Percentiles rank a stretch among this genome's conserved stretches.
phyloP scores from a whole-genome alignment of 106 monocot genomes.

The Ottelia alismoides region DNA sequence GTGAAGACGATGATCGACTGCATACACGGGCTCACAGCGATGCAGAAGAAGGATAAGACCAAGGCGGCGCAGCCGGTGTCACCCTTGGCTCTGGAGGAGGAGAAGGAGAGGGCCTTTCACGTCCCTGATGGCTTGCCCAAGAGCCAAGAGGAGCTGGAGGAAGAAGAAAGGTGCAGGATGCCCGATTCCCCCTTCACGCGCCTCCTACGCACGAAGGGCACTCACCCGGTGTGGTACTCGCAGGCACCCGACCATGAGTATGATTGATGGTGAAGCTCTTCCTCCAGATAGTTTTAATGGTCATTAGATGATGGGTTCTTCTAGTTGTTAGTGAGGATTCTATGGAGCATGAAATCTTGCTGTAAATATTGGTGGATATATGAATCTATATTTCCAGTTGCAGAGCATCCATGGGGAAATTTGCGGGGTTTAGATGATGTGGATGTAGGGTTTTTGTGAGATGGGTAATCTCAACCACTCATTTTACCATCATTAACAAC shows the following conservation, averaged over 20 bases:
- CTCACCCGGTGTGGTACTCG: slow-evolving; percentile 68
- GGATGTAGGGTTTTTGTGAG: no score
- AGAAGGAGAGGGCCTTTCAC: slow-evolving; percentile 21
- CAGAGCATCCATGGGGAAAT: no score
- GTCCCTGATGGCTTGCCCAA: slow-evolving; percentile 78
- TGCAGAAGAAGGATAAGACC: slow-evolving; percentile 23
- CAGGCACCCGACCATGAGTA: slow-evolving; percentile 68
- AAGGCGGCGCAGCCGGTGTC: slow-evolving; percentile 1
- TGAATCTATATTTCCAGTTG: no score
- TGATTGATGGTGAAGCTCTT: slow-evolving; percentile 30
- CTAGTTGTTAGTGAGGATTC: no score
- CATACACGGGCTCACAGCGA: slow-evolving; percentile 38
- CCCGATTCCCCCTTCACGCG: slow-evolving; percentile 63
- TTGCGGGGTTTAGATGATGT: no score
- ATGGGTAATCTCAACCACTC: no score
- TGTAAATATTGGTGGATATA: no score
- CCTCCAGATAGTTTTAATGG: no score
- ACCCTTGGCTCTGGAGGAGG: not conserved
- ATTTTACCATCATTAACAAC: no score
- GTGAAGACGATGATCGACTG: slow-evolving; percentile 33
- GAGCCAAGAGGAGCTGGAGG: slow-evolving; percentile 58
- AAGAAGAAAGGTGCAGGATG: slow-evolving; percentile 63
- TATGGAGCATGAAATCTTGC: no score
- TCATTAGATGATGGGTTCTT: no score
- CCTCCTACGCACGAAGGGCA: slow-evolving; percentile 53